Base-by-base conservation (phyloP, 2,329 filamentous ascomycete genomes). In the Fusarium algeriense region DNA sequence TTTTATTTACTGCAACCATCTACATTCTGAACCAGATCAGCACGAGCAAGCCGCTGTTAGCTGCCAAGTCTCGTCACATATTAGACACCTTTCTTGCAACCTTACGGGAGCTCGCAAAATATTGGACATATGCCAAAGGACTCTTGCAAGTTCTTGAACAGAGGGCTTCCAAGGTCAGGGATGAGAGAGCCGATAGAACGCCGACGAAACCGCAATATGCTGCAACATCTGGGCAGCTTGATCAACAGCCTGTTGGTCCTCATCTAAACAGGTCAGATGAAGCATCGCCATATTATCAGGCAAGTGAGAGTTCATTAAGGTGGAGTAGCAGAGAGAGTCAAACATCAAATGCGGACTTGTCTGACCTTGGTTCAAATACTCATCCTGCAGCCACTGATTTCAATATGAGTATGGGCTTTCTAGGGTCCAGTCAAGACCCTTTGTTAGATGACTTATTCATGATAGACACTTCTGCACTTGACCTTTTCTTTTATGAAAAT, bases 1-100 rank as follows among this genome's bases (percentile, higher is more conserved):
- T 65, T 7, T 23, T 65, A 0, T 65, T 65, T 5, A 65, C 62
- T 6, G 60, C 62, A 10, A 65, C 60, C 1, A 65, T 65, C 4
- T 46, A 65, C 10, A 65, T 65, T 6, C 15, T 65, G 7, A 65
- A 59, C 10, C 35, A 65, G 19, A 50, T 65, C 1, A 32, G n/a
- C 6, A 65, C 34, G 2, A 34, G 38, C 20, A 65, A 44, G 4
- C 20, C 50, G 2, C 15, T 65, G 2, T 7, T 65, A 2, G 62
- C 60, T 14, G 62, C 44, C 2, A 65, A 65, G 13, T 65, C 60
- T 3, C 44, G 62, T 10, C 37, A 50, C 1, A 65, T 38, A 2
- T 13, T 65, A 2, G 50, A 65, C 6, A 65, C 19, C 0, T 45
- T 50, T 12, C 40, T 49, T n/a, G 23, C 37, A 2, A 20, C 44